Percentiles rank a stretch among this genome's conserved stretches.
These are phyloP conservation scores for Tillandsia fasciculata DNA, from an alignment of 176 grass and related monocot species.

Conservation along the genomic window DNA sequence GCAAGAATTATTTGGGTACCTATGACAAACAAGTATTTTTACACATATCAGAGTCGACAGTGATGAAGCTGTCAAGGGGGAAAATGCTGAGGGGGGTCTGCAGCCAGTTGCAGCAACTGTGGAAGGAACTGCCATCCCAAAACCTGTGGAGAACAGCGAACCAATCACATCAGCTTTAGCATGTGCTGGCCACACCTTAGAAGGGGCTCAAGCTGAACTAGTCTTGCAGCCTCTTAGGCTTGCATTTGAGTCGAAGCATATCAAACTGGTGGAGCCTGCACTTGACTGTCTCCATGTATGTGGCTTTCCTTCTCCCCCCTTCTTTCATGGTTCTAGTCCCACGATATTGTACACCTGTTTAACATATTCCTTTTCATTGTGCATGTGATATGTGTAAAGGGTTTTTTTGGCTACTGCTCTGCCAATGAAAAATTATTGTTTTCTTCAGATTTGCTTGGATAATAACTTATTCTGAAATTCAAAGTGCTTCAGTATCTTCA, in stretches of 20 bases:
- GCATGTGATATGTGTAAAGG: no score
- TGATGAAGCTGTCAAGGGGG: conserved; percentile 13
- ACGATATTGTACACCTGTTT: not conserved
- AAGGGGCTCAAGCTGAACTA: conserved; percentile 79
- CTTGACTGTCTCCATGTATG: conserved; percentile 97
- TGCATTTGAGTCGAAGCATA: conserved; percentile 85
- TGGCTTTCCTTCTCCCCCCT: conserved; percentile 11
- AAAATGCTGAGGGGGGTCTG: conserved; percentile 7
- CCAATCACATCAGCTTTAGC: conserved; percentile 72
- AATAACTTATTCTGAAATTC: no score
- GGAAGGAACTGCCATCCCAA: conserved; percentile 11
- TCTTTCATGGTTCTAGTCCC: not conserved
- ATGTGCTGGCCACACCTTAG: conserved; percentile 67
- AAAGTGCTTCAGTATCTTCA: no score
- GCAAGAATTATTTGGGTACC: not conserved
- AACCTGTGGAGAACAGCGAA: conserved; percentile 20
- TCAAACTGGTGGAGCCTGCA: conserved; percentile 91
- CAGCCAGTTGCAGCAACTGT: conserved; percentile 6
- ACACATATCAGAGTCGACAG: conserved; percentile 2
- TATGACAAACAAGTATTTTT: not conserved
- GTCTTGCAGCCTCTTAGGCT: conserved; percentile 92
- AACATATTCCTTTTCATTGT: no score
- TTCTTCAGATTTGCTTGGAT: no score
- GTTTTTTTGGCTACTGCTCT: no score
- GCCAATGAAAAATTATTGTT: no score